Percentiles rank a stretch among this genome's conserved stretches.
phyloP scores from a whole-genome alignment of 2,329 filamentous ascomycete species.

The Xylaria polymorpha region DNA sequence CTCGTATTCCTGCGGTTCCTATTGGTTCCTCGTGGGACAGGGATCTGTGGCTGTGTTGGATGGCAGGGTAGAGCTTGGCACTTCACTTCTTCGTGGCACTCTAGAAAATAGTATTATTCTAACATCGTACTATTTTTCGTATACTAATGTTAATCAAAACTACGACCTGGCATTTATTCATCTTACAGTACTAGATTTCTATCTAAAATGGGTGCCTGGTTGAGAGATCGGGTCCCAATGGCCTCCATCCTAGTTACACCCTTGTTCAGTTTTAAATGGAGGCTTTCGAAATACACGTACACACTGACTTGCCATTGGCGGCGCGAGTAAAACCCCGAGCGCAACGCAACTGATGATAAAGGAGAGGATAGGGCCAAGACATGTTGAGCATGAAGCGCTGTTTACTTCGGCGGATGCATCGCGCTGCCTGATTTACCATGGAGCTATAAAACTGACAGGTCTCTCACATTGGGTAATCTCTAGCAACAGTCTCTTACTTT shows the following conservation, averaged over 20 bases:
- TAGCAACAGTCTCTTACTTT: not conserved
- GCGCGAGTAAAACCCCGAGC: not conserved
- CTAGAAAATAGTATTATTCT: too few relatives aligned
- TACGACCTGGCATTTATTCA: too few relatives aligned
- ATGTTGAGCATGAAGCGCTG: not conserved
- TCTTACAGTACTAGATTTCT: too few relatives aligned
- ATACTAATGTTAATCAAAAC: too few relatives aligned
- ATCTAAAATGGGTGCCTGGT: not conserved
- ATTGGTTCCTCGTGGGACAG: not conserved
- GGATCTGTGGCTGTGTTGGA: not conserved
- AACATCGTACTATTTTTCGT: too few relatives aligned
- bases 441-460: not conserved
- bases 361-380: not conserved
- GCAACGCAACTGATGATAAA: not conserved
- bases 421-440: not conserved
- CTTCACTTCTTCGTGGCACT: too few relatives aligned
- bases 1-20: slow-evolving; percentile 5
- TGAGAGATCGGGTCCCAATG: too few relatives aligned
- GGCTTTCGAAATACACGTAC: not conserved
- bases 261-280: not conserved
- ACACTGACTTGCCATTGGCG: not conserved
- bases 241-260: too few relatives aligned
- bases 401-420: not conserved
- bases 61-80: not conserved
- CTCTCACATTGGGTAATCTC: not conserved